A percentile compares a stretch with the other conserved stretches of the same genome.
Conservation (phyloP, 768 basidiomycete species). For the Lentinula detonsa region DNA sequence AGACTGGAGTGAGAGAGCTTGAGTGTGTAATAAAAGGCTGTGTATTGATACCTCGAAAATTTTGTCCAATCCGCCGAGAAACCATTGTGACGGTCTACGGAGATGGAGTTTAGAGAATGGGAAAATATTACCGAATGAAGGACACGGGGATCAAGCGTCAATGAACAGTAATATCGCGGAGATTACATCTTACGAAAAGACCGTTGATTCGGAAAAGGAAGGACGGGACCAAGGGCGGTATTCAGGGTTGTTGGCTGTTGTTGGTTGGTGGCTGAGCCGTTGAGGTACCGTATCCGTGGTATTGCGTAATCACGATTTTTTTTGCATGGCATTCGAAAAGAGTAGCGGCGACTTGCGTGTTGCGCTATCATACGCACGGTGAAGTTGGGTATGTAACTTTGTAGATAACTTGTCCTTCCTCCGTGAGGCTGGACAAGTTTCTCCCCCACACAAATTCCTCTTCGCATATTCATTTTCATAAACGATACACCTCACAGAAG, state of each 20-base stretch:
- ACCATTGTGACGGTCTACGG: not conserved
- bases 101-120: not conserved
- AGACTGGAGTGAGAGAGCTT: not conserved
- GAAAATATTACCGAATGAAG: not conserved
- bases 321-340: not conserved
- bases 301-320: not conserved
- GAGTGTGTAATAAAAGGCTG: too few species aligned
- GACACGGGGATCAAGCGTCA: slow-evolving; percentile 2
- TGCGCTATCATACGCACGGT: not conserved
- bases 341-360: not conserved
- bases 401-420: not conserved
- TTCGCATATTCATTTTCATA: not conserved
- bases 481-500: not conserved
- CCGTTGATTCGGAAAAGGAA: not conserved
- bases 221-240: not conserved
- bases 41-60: too few species aligned
- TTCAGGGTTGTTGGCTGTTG: not conserved
- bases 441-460: not conserved
- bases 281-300: not conserved
- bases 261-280: not conserved
- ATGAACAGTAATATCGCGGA: not conserved
- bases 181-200: not conserved
- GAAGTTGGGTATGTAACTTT: not conserved
- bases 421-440: not conserved
- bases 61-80: not conserved